Evolutionary conservation across 495 filamentous ascomycete species (phyloP), one percentile per base, ranked within the genome.

Genomic region (Xylaria sp.): DNA sequence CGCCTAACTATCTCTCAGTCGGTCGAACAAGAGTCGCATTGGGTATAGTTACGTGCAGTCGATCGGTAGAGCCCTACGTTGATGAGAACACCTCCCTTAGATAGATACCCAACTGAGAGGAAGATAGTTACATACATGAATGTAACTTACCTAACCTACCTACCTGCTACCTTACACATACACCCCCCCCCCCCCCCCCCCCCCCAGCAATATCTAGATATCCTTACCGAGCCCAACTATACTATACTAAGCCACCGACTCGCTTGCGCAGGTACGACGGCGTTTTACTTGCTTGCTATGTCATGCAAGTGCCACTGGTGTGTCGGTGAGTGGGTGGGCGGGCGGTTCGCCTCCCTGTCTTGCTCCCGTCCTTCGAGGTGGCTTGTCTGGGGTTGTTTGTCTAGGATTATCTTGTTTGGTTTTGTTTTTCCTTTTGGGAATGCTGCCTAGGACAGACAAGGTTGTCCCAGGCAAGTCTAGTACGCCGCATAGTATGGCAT

Each of bases 251-350:
- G 2, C 0, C 50, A 35, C 31, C 9, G 1, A 43, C 48, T 55
- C 64, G 29, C 43, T 61, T 69, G 67, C 67, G 68, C 58, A 62
- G 58, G 58, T 70, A 61, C 58, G 57, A 37, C 52, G 24, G 5
- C 52, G 17, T 24, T 17, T 26, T 55, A 24, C 29, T 8, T 3
- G 35, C 8, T 4, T 14, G 1, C 0, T 55, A 8, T 58, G 26
- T 33, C 29, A 33, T 33, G 53, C 26, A 14, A 57, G 26, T 53
- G 21, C n/a, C 8, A 53, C 24, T 21, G 50, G 53, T 24, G 6
- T 9, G 35, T 37, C 35, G 35, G n/a, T n/a, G n/a, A 3, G 44
- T 14, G 5, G 44, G 44, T 46, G 53, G 7, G n/a, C 15, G 15
- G 15, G 53, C 35, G 26, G 53, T 58, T 58, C 53, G 53, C 17